phyloP scores from a whole-genome alignment of 2,329 filamentous ascomycete genomes.

The Mollisia scopiformis region DNA sequence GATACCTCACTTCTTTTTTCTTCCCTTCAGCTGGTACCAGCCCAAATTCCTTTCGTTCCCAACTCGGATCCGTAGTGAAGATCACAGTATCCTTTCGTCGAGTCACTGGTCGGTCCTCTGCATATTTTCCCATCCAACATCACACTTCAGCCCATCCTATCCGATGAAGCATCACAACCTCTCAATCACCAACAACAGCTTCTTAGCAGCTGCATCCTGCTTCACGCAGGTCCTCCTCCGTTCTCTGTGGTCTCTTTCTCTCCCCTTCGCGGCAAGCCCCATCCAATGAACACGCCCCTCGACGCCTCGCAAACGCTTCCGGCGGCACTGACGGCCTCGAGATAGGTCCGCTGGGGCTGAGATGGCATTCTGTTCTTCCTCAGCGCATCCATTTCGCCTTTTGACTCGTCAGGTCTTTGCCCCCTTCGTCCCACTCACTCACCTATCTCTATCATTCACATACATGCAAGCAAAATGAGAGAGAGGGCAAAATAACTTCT shows the following conservation, averaged over 20 bases:
- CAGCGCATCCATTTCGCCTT: slow-evolving; percentile 3
- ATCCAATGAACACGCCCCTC: slow-evolving; percentile 1
- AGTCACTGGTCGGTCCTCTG: not conserved
- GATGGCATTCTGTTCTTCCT: not conserved
- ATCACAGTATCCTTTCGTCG: not conserved
- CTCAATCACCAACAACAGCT: not conserved
- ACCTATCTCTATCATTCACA: not conserved
- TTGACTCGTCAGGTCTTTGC: not conserved
- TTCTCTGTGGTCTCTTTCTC: slow-evolving; percentile 10
- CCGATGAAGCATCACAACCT: slow-evolving; percentile 1
- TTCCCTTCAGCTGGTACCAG: not conserved
- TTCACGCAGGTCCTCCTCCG: slow-evolving; percentile 14
- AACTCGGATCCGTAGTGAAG: not conserved
- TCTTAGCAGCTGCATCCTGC: not conserved
- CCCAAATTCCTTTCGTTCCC: not conserved
- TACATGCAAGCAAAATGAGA: too few species aligned
- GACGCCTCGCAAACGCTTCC: slow-evolving; percentile 13
- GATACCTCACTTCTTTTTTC: not conserved
- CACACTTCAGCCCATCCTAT: too few species aligned
- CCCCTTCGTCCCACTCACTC: not conserved
- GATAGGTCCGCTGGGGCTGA: slow-evolving; percentile 13
- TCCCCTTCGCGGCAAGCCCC: slow-evolving; percentile 1
- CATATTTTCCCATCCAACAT: not conserved
- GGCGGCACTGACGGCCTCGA: slow-evolving; percentile 15
- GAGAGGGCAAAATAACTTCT: too few species aligned